These are phyloP conservation scores for Cutaneotrichosporon dermatis DNA, from an alignment of 1,284 basidiomycete genomes.

Conservation along the genomic window DNA sequence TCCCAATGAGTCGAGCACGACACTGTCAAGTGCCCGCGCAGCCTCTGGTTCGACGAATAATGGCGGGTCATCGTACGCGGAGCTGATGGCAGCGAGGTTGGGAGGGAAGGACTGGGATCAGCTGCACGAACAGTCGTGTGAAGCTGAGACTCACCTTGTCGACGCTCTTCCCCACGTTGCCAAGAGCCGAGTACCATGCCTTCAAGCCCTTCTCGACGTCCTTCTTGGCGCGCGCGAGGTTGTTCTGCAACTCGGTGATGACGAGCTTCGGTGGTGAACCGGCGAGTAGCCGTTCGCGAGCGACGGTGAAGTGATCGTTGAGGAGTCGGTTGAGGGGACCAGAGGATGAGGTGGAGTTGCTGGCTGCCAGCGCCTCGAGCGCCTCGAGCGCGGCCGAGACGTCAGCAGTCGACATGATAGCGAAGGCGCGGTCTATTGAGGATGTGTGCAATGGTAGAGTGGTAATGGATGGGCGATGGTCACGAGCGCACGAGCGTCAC, in stretches of 20 bases:
- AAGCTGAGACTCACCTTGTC: slow-evolving; percentile 65
- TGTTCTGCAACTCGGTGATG: slow-evolving; percentile 56
- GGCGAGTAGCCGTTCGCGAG: slow-evolving; percentile 56
- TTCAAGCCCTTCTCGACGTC: slow-evolving; percentile 82
- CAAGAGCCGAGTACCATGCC: slow-evolving; percentile 71
- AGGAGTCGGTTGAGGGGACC: slow-evolving; percentile 68
- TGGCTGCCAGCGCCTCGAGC: slow-evolving; percentile 49
- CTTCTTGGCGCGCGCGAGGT: slow-evolving; percentile 67
- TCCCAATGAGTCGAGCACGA: slow-evolving; percentile 41
- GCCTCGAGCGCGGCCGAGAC: slow-evolving; percentile 35
- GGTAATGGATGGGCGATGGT: no score
- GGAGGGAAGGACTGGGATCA: slow-evolving; percentile 42
- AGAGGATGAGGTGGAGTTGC: slow-evolving; percentile 57
- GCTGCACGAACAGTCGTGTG: background rate
- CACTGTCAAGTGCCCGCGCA: slow-evolving; percentile 32
- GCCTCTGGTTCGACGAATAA: slow-evolving; percentile 38
- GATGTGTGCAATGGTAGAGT: no score
- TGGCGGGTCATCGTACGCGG: slow-evolving; percentile 43
- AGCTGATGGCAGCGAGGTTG: slow-evolving; percentile 37
- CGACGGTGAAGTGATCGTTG: slow-evolving; percentile 56
- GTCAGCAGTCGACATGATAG: slow-evolving; percentile 24
- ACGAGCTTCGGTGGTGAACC: slow-evolving; percentile 58
- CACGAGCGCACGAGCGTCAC: no score
- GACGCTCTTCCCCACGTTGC: slow-evolving; percentile 72
- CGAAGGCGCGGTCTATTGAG: background rate